Percentiles rank a stretch among this genome's conserved stretches.
These are phyloP conservation scores for Protomyces macrosporus DNA, from an alignment of 1,139 yeast genomes.

Conservation along the genomic window DNA sequence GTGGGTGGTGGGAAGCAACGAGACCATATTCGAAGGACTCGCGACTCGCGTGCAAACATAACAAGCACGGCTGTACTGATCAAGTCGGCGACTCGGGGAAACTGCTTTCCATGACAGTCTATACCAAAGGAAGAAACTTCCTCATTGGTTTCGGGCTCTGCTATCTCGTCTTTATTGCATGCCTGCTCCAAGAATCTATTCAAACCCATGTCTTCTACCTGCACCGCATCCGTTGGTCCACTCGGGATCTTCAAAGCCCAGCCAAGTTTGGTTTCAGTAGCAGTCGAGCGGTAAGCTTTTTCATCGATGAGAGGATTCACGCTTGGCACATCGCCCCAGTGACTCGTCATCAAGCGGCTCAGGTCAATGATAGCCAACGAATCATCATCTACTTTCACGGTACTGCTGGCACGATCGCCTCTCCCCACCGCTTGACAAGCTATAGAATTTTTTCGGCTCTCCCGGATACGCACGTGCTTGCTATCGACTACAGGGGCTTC, in stretches of 20 bases:
- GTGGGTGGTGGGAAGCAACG: background rate
- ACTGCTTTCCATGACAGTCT: background rate
- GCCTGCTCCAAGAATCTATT: slow-evolving; percentile 4
- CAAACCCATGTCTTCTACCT: slow-evolving; percentile 15
- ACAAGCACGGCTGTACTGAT: no score
- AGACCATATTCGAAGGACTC: no score
- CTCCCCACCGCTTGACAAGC: slow-evolving; percentile 15
- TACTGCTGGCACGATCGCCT: slow-evolving; percentile 26
- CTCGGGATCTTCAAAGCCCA: slow-evolving; percentile 4
- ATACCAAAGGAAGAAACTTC: slow-evolving; percentile 12
- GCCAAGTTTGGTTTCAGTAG: slow-evolving; percentile 1
- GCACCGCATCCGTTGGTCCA: slow-evolving; percentile 4
- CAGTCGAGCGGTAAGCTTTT: slow-evolving; percentile 11
- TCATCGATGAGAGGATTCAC: slow-evolving; percentile 4
- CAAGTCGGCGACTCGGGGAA: background rate
- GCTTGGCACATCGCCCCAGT: slow-evolving; percentile 21
- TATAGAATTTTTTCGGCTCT: slow-evolving; percentile 21
- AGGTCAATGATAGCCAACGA: background rate
- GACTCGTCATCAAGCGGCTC: background rate
- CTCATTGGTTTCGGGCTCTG: slow-evolving; percentile 2
- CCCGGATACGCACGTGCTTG: slow-evolving; percentile 27
- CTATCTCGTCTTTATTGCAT: background rate
- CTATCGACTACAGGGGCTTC: slow-evolving; percentile 28
- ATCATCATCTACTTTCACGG: slow-evolving; percentile 23
- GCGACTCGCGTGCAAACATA: no score